Conservation (phyloP, 371 early-diverging fungal species). For the Mucor sp. region DNA sequence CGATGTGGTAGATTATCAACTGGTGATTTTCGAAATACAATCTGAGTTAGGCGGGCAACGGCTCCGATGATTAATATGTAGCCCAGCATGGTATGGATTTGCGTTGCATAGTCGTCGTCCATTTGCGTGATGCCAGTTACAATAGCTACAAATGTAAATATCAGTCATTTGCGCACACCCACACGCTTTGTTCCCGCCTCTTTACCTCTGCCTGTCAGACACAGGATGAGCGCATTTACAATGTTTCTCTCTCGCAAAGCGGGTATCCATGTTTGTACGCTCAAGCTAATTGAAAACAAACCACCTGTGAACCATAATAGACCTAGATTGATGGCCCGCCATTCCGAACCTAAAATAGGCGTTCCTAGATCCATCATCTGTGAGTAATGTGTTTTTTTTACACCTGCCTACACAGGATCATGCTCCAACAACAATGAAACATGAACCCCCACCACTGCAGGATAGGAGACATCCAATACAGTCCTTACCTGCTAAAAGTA, state of each 20-base stretch:
- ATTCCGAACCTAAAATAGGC: slow-evolving; percentile 28
- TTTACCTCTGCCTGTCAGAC: slow-evolving; percentile 33
- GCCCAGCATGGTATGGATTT: slow-evolving; percentile 42
- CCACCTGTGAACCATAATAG: slow-evolving; percentile 39
- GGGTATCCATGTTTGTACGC: slow-evolving; percentile 32
- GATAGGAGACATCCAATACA: neutral
- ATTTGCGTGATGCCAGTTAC: slow-evolving; percentile 19
- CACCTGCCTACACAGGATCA: neutral
- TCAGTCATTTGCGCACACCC: neutral
- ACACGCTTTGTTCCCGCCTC: neutral
- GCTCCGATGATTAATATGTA: slow-evolving; percentile 39
- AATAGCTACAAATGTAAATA: slow-evolving; percentile 14
- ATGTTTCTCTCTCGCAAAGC: slow-evolving; percentile 29
- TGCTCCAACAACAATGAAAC: neutral
- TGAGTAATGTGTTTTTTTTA: neutral
- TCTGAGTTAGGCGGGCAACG: slow-evolving; percentile 33
- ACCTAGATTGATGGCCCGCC: slow-evolving; percentile 31
- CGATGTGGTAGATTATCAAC: slow-evolving; percentile 41
- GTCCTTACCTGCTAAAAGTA: slow-evolving; percentile 22
- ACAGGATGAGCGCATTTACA: slow-evolving; percentile 23
- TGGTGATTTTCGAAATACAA: slow-evolving; percentile 46
- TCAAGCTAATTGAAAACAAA: slow-evolving; percentile 30
- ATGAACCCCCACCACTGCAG: too few species aligned
- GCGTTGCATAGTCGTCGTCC: slow-evolving; percentile 29
- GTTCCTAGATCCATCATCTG: slow-evolving; percentile 9